Base-by-base conservation (phyloP, 1,139 yeast species). In the Pichia sp. region DNA sequence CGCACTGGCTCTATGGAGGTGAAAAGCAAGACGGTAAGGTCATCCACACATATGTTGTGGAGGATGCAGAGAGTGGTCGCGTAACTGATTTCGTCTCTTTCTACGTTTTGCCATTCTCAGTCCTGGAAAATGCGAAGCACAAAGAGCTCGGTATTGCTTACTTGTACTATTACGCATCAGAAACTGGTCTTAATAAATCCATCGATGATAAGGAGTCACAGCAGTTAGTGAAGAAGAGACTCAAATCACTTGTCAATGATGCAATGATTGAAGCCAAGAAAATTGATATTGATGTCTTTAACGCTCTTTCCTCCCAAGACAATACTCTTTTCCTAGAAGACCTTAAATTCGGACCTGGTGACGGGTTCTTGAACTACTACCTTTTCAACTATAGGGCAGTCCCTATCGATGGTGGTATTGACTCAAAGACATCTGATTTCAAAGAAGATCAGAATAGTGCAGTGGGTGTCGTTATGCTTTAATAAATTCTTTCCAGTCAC, bases 271-370 rank as follows among this genome's bases (percentile, higher is more conserved):
- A 86, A 27, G 78, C 95, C 26, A 82, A 83, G 58, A 47, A 53
- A 18, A 60, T 66, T 37, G 68, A 70, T 29, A 86, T 84, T 51
- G 98, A 91, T 58, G 97, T 93, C 3, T 86, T 88, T 70, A 91
- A 91, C 57, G 95, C 96, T 13, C 69, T 91, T 43, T 78, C 96
- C 0, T 70, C 87, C 11, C 94, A 88, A 62, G 98, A 91, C 56
- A 93, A 91, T 56, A 73, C 87, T 9, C 63, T 78, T 42, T 86
- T 91, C 61, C 65, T 91, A 48, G 81, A 84, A 27, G 78, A 82
- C 34, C 69, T 85, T 60, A 85, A 86, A 57, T 91, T 93, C 58
- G 96, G 96, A 18, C 74, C 77, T 33, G 99, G 99, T 30, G 97
- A 91, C 58, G 99, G 98, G 1, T 74, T 74, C 56, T 70, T 91